Conservation (phyloP, 768 basidiomycete species). For the Pulveroboletus sp. region DNA sequence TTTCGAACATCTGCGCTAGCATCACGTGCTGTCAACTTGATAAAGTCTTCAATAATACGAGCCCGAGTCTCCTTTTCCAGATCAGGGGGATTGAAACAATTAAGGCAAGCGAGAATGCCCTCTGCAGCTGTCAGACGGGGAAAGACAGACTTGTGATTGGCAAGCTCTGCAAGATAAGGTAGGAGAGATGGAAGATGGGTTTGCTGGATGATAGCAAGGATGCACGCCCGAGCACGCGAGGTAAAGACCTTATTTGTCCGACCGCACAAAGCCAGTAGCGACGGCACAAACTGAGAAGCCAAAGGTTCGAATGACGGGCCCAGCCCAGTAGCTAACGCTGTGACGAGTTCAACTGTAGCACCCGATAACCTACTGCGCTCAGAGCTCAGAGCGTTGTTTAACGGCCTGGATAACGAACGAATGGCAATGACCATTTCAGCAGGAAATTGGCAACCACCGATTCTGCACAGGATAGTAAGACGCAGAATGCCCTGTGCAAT, state of each 20-base stretch:
- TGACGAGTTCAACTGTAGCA: constrained; percentile 62
- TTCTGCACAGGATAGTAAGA: constrained; percentile 48
- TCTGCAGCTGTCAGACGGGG: constrained; percentile 67
- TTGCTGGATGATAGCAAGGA: constrained; percentile 59
- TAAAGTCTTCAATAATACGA: constrained; percentile 66
- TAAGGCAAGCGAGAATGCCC: constrained; percentile 61
- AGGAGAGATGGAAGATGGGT: constrained; percentile 68
- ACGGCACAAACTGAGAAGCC: constrained; percentile 63
- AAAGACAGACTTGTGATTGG: constrained; percentile 65
- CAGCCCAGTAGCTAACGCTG: constrained; percentile 49
- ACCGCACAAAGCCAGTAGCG: constrained; percentile 62
- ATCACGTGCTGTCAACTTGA: constrained; percentile 66
- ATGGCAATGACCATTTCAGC: constrained; percentile 50
- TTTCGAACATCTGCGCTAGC: constrained; percentile 75
- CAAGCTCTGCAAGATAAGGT: constrained; percentile 52
- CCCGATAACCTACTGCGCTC: constrained; percentile 74
- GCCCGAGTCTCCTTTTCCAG: constrained; percentile 67
- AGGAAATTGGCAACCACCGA: constrained; percentile 51
- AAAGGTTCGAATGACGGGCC: constrained; percentile 65
- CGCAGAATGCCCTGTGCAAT: constrained; percentile 50
- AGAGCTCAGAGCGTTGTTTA: constrained; percentile 62
- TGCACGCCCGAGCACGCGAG: constrained; percentile 59
- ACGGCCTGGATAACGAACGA: constrained; percentile 49
- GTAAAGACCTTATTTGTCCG: constrained; percentile 79
- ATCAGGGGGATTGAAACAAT: constrained; percentile 77